These are phyloP conservation scores for Oenanthe sinensis DNA, from an alignment of 129 eudicot species.

Conservation along the genomic window DNA sequence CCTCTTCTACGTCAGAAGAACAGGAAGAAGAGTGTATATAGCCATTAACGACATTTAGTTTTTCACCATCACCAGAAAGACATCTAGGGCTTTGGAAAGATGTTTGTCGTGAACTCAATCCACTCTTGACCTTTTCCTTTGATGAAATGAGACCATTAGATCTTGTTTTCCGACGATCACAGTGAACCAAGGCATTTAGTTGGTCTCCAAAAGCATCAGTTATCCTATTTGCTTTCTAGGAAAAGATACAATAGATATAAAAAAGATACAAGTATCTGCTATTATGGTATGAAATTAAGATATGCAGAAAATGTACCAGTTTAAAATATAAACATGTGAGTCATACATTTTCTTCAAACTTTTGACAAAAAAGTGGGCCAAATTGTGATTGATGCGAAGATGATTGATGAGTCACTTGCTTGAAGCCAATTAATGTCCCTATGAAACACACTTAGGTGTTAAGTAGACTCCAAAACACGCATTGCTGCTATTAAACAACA, in stretches of 20 bases:
- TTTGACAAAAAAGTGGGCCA: slow-evolving; percentile 13
- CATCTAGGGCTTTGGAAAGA: slow-evolving; percentile 25
- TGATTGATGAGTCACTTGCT: slow-evolving; percentile 22
- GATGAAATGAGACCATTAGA: slow-evolving; percentile 10
- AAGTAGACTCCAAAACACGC: slow-evolving; percentile 7
- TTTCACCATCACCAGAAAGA: slow-evolving; percentile 19
- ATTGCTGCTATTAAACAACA: neutral
- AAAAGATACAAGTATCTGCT: neutral
- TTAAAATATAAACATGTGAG: neutral
- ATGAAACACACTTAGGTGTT: slow-evolving; percentile 14
- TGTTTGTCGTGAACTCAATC: slow-evolving; percentile 30
- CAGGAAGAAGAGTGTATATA: slow-evolving; percentile 26
- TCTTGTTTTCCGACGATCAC: slow-evolving; percentile 23
- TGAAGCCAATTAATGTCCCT: slow-evolving; percentile 34
- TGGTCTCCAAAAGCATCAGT: slow-evolving; percentile 35
- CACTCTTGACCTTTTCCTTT: slow-evolving; percentile 21
- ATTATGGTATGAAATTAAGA: neutral
- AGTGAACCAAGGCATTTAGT: slow-evolving; percentile 15
- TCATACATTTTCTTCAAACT: slow-evolving; percentile 37
- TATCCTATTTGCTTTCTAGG: slow-evolving; percentile 39
- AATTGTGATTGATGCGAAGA: slow-evolving; percentile 22
- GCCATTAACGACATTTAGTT: slow-evolving; percentile 23
- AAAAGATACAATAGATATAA: neutral
- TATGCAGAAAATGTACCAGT: neutral
- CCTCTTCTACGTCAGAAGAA: slow-evolving; percentile 17